Evolutionary conservation across 202 grass and related monocot species (phyloP), one percentile per base, ranked within the genome.

Genomic region (Setaria italica): DNA sequence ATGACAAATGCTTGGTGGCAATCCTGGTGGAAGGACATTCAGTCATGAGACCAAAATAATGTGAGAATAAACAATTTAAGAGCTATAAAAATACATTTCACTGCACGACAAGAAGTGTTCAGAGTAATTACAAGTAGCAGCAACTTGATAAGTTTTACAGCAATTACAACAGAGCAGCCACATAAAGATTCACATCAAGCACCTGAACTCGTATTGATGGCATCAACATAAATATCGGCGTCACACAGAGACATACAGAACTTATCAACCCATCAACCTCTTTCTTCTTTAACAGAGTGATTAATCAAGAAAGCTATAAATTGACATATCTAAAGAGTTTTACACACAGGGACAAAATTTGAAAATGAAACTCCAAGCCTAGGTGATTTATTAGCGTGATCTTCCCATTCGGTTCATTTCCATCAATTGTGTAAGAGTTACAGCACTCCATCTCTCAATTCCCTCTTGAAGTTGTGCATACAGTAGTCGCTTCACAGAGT

Each of bases 391-490:
- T 67, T 83, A 88, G 15, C 57, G 77, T 37, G 87, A 34, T 76
- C 83, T 66, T 13, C 81, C 78, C 45, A 47, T 82, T 58, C 81
- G 67, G 75, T 98, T 95, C 91, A 94, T 95, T 78, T 98, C 96
- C 90, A 98, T 84, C 80, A 95, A 83, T 65, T 95, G 89, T 9
- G 86, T 90, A 58, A 95, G 87, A 54, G 91, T 91, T 11, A 95
- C 96, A 72, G 93, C 93, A 88, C 79, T 91, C 96, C 96, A 98
- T 58, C 86, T 72, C 45, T 92, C 90, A 85, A 80, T 78, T 68
- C 91, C 91, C 59, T 92, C 91, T 72, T 94, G 88, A 47, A 84
- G 84, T 85, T 95, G 93, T 0, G 96, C 96, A 80, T 95, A 98
- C 1, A 98, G 76, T 47, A 94, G 66, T 79, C 84, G 82, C 81